These are phyloP conservation scores for Geosmithia putterillii DNA, from an alignment of 2,329 filamentous ascomycete genomes.

Conservation along the genomic window DNA sequence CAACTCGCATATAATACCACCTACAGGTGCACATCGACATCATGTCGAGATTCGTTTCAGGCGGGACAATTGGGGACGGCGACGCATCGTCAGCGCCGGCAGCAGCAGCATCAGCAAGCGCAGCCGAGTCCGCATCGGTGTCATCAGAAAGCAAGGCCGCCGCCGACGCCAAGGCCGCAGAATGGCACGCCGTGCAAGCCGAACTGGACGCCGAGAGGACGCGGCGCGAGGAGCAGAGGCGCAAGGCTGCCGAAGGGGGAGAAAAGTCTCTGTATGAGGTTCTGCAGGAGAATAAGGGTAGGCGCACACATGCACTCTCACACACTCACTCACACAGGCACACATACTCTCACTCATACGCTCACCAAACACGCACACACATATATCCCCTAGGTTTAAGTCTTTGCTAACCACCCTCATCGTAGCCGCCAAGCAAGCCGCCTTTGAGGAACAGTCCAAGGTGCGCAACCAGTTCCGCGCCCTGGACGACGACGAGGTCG, in stretches of 20 bases:
- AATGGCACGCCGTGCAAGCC: conserved; percentile 53
- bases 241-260: conserved; percentile 24
- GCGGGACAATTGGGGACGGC: conserved; percentile 31
- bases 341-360: too few species aligned
- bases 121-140: not conserved
- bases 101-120: not conserved
- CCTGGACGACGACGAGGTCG: conserved; percentile 68
- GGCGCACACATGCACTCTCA: not conserved
- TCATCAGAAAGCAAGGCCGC: not conserved
- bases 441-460: conserved; percentile 61
- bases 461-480: conserved; percentile 68
- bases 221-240: conserved; percentile 37
- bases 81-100: not conserved
- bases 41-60: conserved; percentile 46
- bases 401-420: too few species aligned
- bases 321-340: too few species aligned
- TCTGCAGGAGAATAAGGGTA: conserved; percentile 72
- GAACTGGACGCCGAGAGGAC: conserved; percentile 50
- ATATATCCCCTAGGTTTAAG: not conserved
- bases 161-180: conserved; percentile 15
- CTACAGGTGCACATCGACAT: conserved; percentile 1
- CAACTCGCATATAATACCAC: too few species aligned
- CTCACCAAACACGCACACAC: not conserved
- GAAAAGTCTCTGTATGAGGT: conserved; percentile 61
- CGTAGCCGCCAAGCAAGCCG: conserved; percentile 66